Conservation (phyloP, 257 asterid species). For the Solanum phureja region DNA sequence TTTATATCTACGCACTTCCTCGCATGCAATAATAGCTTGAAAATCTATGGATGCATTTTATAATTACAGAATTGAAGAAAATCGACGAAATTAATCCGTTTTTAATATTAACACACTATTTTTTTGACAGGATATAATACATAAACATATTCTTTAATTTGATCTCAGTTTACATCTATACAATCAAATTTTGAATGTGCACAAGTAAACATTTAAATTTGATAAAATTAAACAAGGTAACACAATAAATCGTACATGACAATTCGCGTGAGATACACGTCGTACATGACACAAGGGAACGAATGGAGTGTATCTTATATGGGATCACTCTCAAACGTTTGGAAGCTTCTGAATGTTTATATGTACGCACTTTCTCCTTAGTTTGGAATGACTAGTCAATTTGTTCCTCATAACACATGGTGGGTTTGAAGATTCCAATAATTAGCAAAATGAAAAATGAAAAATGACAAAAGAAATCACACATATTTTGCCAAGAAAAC, state of each 20-base stretch:
- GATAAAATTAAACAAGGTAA: neutral
- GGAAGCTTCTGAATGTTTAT: conserved; percentile 30
- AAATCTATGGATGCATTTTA: neutral
- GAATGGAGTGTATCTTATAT: neutral
- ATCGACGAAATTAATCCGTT: neutral
- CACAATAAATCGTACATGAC: neutral
- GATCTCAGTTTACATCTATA: neutral
- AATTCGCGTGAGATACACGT: neutral
- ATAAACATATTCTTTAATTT: neutral
- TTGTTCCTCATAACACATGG: conserved; percentile 7
- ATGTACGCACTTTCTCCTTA: conserved; percentile 8
- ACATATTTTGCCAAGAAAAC: neutral
- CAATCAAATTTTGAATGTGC: neutral
- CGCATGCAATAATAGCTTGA: neutral
- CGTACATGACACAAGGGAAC: neutral
- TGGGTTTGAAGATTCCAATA: conserved; percentile 30
- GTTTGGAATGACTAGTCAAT: neutral
- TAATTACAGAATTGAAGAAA: neutral
- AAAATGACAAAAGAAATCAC: conserved; percentile 28
- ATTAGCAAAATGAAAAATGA: conserved; percentile 21
- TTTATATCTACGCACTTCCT: conserved; percentile 12
- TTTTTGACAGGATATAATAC: neutral
- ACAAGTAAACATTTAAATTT: neutral
- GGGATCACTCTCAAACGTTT: conserved; percentile 4
- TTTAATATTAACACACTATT: neutral